phyloP scores from a whole-genome alignment of 164 flowering plant genomes.

The Aristolochia fimbriata region DNA sequence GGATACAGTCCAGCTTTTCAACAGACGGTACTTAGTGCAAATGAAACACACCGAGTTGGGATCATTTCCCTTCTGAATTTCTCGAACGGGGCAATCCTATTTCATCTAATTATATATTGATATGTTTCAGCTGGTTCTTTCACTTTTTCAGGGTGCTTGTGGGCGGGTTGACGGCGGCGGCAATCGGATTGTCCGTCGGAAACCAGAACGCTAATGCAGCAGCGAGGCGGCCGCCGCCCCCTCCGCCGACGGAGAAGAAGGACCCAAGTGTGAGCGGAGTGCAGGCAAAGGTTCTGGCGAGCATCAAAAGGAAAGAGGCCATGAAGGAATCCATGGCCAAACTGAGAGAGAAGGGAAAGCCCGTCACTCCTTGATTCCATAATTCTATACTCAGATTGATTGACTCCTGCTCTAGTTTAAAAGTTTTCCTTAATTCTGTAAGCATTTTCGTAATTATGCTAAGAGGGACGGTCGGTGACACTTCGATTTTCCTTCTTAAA shows the following conservation, averaged over 20 bases:
- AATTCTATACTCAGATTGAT: no score
- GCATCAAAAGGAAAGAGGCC: constrained; percentile 88
- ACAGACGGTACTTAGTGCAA: constrained; percentile 10
- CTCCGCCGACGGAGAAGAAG: constrained; percentile 59
- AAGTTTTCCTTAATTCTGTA: no score
- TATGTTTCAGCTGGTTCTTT: background rate
- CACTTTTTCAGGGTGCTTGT: constrained; percentile 26
- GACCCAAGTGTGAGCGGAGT: constrained; percentile 77
- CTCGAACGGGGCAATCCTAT: background rate
- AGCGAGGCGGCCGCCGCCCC: constrained; percentile 52
- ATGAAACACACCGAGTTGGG: background rate
- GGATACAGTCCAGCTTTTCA: background rate
- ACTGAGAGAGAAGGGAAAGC: constrained; percentile 62
- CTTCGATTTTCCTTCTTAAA: no score
- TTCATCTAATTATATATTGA: background rate
- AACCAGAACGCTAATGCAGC: constrained; percentile 41
- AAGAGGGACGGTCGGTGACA: no score
- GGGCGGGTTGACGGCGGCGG: constrained; percentile 33
- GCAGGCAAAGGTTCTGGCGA: constrained; percentile 73
- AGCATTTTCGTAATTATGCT: no score
- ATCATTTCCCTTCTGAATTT: background rate
- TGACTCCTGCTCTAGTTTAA: no score
- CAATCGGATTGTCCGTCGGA: constrained; percentile 21
- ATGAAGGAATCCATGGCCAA: constrained; percentile 69
- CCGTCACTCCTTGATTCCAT: constrained; percentile 8